Conservation (phyloP, 805 yeast species). For the Saccharomyces jurei region DNA sequence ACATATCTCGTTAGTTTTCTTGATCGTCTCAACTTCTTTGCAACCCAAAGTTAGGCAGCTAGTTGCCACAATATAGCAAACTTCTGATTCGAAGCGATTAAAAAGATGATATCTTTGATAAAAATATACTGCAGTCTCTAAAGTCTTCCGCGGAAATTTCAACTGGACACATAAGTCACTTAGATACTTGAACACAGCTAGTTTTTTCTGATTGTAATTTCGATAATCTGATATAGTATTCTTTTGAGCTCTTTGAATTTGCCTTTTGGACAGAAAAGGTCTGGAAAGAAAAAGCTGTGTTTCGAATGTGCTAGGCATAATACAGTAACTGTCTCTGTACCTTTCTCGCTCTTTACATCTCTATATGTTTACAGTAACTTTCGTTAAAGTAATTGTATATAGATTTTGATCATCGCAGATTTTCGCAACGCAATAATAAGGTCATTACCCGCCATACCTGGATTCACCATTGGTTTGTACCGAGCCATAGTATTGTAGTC, state of each 20-base stretch:
- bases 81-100: conserved; percentile 48
- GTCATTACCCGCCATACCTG: background rate
- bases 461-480: background rate
- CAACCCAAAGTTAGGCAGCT: conserved; percentile 64
- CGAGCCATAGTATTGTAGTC: background rate
- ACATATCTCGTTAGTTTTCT: conserved; percentile 57
- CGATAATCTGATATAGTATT: conserved; percentile 45
- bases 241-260: conserved; percentile 43
- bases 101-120: conserved; percentile 65
- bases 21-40: conserved; percentile 78
- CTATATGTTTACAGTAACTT: background rate
- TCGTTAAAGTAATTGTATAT: background rate
- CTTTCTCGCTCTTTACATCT: background rate
- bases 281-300: conserved; percentile 37
- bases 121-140: conserved; percentile 63
- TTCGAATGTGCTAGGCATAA: conserved; percentile 18
- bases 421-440: background rate
- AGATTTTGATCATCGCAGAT: background rate
- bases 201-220: conserved; percentile 44
- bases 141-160: conserved; percentile 61
- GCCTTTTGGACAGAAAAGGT: conserved; percentile 51
- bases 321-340: background rate
- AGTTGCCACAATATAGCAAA: conserved; percentile 55
- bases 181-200: conserved; percentile 46
- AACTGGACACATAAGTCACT: conserved; percentile 44